Conservation (phyloP, 179 eudicot genomes). For the Actinidia chinensis region DNA sequence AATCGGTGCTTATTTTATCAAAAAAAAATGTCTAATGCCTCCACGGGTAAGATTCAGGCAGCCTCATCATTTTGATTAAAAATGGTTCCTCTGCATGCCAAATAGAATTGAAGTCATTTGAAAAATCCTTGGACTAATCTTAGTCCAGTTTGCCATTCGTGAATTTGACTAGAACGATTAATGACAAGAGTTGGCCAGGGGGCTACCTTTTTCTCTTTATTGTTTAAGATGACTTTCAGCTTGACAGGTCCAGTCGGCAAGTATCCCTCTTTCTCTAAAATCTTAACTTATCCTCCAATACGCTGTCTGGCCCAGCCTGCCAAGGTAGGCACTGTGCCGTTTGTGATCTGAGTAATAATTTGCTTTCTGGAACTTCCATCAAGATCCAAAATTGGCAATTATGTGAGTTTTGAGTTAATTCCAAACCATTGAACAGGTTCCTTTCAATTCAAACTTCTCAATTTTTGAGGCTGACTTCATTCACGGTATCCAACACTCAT, state of each 20-base stretch:
- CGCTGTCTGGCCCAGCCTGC: conserved; percentile 56
- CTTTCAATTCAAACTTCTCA: conserved; percentile 49
- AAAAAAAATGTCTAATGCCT: too few relatives aligned
- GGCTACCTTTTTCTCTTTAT: conserved; percentile 1
- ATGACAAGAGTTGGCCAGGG: too few relatives aligned
- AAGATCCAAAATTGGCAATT: conserved; percentile 44
- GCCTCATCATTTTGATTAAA: too few relatives aligned
- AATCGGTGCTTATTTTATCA: too few relatives aligned
- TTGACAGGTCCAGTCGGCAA: conserved; percentile 54
- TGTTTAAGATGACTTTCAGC: conserved; percentile 4
- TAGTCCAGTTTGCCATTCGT: not conserved
- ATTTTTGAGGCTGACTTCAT: conserved; percentile 51
- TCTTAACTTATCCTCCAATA: conserved; percentile 60
- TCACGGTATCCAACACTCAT: conserved; percentile 49
- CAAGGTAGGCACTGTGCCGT: conserved; percentile 45
- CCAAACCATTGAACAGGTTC: conserved; percentile 47
- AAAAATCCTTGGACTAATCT: too few relatives aligned
- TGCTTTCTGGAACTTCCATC: conserved; percentile 48
- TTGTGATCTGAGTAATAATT: conserved; percentile 57
- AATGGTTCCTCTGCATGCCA: too few relatives aligned
- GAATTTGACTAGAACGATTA: too few relatives aligned
- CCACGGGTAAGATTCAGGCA: too few relatives aligned
- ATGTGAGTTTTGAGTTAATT: conserved; percentile 46
- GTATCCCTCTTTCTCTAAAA: conserved; percentile 43
- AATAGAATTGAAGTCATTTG: too few relatives aligned